Conservation (phyloP, 2,329 filamentous ascomycete species). For the Verticillium nonalfalfae region DNA sequence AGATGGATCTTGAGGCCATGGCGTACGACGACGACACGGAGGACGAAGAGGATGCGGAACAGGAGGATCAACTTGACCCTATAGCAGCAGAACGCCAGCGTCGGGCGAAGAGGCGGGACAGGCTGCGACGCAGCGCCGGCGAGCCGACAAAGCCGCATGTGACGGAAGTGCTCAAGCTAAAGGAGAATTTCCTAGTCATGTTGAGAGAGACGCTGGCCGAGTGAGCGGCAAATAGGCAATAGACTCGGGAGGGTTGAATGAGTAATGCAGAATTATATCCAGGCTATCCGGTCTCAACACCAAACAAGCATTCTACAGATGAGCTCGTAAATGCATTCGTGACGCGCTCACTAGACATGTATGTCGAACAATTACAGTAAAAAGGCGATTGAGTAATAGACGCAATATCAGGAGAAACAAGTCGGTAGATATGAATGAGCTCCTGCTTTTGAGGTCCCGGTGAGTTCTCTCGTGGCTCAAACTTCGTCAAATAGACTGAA, state of each 20-base stretch:
- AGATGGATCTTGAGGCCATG: slow-evolving; percentile 81
- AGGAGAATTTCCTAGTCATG: slow-evolving; percentile 76
- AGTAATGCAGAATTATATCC: too few species aligned
- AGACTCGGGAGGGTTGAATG: neutral
- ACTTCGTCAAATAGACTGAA: too few species aligned
- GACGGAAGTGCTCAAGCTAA: slow-evolving; percentile 72
- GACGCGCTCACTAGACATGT: too few species aligned
- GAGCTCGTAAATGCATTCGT: too few species aligned
- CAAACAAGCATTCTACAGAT: too few species aligned
- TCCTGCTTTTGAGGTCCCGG: too few species aligned
- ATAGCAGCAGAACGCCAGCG: slow-evolving; percentile 80
- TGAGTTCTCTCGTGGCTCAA: too few species aligned
- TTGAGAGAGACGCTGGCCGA: slow-evolving; percentile 74
- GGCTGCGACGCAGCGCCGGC: slow-evolving; percentile 71
- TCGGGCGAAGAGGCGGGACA: slow-evolving; percentile 70
- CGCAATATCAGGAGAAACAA: too few species aligned
- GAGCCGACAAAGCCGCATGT: slow-evolving; percentile 78
- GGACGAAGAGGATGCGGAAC: slow-evolving; percentile 60
- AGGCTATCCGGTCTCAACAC: too few species aligned
- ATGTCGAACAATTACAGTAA: too few species aligned
- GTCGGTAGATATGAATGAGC: too few species aligned
- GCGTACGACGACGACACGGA: slow-evolving; percentile 67
- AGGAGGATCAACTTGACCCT: slow-evolving; percentile 75
- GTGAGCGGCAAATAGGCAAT: slow-evolving; percentile 27
- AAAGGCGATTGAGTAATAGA: too few species aligned